Evolutionary conservation across 140 eudicot species (phyloP).

Genomic region (Bidens hawaiensis): DNA sequence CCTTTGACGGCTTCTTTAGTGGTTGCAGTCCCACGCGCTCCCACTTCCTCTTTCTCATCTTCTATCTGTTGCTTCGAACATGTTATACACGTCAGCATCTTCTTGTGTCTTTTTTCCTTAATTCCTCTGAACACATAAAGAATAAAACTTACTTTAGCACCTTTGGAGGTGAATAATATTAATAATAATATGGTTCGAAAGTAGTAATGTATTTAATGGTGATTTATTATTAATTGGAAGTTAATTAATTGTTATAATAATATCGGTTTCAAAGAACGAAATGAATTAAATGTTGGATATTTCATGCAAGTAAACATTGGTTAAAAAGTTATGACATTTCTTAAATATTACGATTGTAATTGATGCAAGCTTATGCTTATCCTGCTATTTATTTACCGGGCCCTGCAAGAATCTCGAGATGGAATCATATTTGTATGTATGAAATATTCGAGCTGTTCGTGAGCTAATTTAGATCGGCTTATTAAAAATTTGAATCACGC

Average conservation of each 20-base stretch:
- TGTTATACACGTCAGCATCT: slow-evolving; percentile 93
- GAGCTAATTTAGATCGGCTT: too few relatives aligned
- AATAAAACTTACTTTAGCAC: slow-evolving; percentile 27
- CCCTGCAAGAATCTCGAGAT: slow-evolving; percentile 9
- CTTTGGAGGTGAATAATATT: slow-evolving; percentile 27
- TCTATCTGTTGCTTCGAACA: slow-evolving; percentile 79
- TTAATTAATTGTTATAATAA: too few relatives aligned
- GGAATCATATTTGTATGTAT: neutral
- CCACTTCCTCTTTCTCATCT: slow-evolving; percentile 65
- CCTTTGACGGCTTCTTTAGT: slow-evolving; percentile 95
- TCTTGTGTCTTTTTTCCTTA: too few relatives aligned
- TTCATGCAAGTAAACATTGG: neutral
- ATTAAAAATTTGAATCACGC: too few relatives aligned
- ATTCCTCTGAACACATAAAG: too few relatives aligned
- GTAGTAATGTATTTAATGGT: too few relatives aligned
- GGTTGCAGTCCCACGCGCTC: slow-evolving; percentile 85
- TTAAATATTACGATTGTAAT: neutral
- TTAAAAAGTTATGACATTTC: neutral
- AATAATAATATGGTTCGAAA: neutral
- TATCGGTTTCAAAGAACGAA: neutral
- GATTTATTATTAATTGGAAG: neutral
- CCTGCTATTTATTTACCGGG: too few relatives aligned
- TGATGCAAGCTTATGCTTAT: neutral
- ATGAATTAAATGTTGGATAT: slow-evolving; percentile 9
- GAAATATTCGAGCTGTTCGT: too few relatives aligned